Evolutionary conservation across 1,284 basidiomycete species (phyloP), one percentile per base, ranked within the genome.

Genomic region (Xerocomus minutiporus): DNA sequence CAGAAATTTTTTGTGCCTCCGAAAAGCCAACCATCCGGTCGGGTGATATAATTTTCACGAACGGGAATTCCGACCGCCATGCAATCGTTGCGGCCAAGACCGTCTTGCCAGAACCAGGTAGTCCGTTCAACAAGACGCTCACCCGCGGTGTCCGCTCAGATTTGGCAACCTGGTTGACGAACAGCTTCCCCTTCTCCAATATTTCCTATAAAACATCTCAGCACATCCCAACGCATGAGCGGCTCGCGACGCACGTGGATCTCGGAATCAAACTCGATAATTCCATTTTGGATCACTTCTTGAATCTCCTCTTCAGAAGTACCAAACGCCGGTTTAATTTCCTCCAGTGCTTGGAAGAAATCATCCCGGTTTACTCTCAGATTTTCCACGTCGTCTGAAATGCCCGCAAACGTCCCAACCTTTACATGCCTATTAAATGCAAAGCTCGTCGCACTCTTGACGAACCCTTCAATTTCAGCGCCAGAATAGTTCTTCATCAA

Each of bases 361-460:
- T 99, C 97, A 12, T 76, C 73, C 53, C 88, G 78, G 60, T 91
- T 93, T 41, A 99, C 95, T 57, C 91, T 80, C 71, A 99, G 78
- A 66, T 95, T 86, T 71, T 97, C 94, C 44, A 99, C 85, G 70
- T 99, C 93, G 62, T 98, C 92, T 25, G 89, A 90, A 59, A 98
- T 93, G 9, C 95, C 96, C 7, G 97, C 97, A 74, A 97, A 88
- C 3, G 94, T 96, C 15, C 97, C 97, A 52, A 97, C 91, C 75
- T 97, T 98, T 65, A 98, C 93, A 71, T 98, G 96, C 50, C 96
- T 80, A 66, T 93, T 97, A 77, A 99, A 97, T 13, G 97, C 96
- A 66, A 97, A 99, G 80, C 88, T 93, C 1, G 97, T 96, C 31
- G 96, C 97, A 63, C 93, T 96, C 80, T 98, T 99, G 68, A 99